Evolutionary conservation across 2,329 filamentous ascomycete species (phyloP).

Genomic region (Coniochaeta hoffmannii): DNA sequence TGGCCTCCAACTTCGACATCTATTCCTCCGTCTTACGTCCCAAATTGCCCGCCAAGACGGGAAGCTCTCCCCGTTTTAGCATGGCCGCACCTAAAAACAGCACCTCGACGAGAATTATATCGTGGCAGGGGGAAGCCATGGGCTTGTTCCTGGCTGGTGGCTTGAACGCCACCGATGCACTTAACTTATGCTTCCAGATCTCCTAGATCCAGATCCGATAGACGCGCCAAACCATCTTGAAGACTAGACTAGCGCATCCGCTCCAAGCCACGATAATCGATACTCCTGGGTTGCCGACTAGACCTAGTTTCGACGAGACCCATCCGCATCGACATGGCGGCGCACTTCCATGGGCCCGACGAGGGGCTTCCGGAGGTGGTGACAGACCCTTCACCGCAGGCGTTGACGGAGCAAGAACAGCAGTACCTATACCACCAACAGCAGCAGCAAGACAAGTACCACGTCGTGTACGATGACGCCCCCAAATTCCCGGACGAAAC

Average conservation of each 20-base stretch:
- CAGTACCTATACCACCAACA: constrained; percentile 5
- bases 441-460: constrained; percentile 14
- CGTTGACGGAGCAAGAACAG: constrained; percentile 6
- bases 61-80: not conserved
- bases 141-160: not conserved
- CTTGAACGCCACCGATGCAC: constrained; percentile 1
- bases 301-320: not conserved
- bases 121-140: not conserved
- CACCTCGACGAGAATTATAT: not conserved
- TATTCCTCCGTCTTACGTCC: not conserved
- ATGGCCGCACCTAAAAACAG: not conserved
- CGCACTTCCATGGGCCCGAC: constrained; percentile 3
- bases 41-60: not conserved
- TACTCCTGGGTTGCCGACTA: constrained; percentile 1
- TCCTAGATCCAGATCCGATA: not conserved
- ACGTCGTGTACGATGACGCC: constrained; percentile 11
- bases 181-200: not conserved
- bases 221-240: not conserved
- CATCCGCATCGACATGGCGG: constrained; percentile 7
- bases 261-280: constrained; percentile 14
- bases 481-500: constrained; percentile 11
- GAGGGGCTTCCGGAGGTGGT: constrained; percentile 19
- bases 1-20: not conserved
- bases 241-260: not conserved
- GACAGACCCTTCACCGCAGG: constrained; percentile 12